Base-by-base conservation (phyloP, 768 basidiomycete genomes). In the Hortiboletus campestris region DNA sequence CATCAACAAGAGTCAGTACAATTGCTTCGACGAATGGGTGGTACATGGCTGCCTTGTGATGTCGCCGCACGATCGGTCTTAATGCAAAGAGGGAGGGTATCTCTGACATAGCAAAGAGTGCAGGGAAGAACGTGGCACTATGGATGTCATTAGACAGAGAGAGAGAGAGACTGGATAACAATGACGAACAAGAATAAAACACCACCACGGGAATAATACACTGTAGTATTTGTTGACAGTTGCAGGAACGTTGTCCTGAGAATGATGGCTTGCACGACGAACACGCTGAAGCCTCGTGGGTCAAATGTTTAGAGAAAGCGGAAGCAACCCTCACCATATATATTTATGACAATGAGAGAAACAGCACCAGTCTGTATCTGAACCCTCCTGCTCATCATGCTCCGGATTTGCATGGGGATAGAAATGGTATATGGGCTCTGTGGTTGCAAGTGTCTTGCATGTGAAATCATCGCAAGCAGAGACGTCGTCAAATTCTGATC, bases 131-230 rank as follows among this genome's bases (percentile, higher is more conserved):
- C 6, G 86, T 67, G 2, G 85, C 68, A 50, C 85, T 86, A 46
- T 1, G 20, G 36, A 28, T 16, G 0, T 13, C 34, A 32, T 58
- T 8, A 51, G 49, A 46, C 25, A 28, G 41, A 9, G 6, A 39
- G 2, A 25, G 4, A 16, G 0, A 22, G 16, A 36, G 1, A 28
- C 25, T 0, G 3, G 0, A 38, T 0, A 19, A 36, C 4, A n/a
- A 75, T 25, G 4, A 25, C 81, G 32, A 60, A 86, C 81, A 93
- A 90, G 80, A 91, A 92, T 14, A 93, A 75, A 34, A 89, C 78
- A 66, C 91, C 91, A n/a, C 91, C 91, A 22, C 91, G 83, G 35
- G 87, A 85, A n/a, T 53, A 72, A 39, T 45, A 73, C 9, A 48
- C 57, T 0, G 61, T 55, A 6, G 81, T 80, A 31, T 63, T 70